phyloP scores from a whole-genome alignment of 75 land plant genomes.

The Isoetes taiwanensis region DNA sequence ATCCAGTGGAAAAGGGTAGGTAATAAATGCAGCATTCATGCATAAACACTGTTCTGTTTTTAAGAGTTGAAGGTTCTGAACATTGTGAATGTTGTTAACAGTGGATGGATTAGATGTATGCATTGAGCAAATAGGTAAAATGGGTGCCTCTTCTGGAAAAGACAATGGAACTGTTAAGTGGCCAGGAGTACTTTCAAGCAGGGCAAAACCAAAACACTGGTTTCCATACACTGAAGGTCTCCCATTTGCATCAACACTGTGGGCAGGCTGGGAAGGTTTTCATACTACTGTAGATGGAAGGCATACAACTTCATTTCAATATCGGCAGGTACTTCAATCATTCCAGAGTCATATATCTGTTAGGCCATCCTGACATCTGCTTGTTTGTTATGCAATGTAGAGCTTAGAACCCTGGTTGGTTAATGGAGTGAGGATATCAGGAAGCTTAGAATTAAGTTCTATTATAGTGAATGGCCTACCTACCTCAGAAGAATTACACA shows the following conservation, averaged over 20 bases:
- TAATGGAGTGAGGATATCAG: constrained; percentile 56
- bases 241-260: constrained; percentile 67
- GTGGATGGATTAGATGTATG: constrained; percentile 78
- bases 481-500: constrained; percentile 68
- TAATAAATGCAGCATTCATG: neutral
- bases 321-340: constrained; percentile 48
- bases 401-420: constrained; percentile 94
- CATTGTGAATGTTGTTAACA: constrained; percentile 14
- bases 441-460: constrained; percentile 54
- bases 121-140: constrained; percentile 51
- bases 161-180: constrained; percentile 15
- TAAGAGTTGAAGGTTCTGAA: neutral
- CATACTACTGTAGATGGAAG: constrained; percentile 95
- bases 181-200: constrained; percentile 5
- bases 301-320: constrained; percentile 87
- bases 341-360: neutral
- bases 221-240: constrained; percentile 77
- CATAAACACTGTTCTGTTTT: neutral
- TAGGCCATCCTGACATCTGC: neutral
- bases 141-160: constrained; percentile 18
- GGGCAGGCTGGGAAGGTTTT: constrained; percentile 75
- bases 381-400: constrained; percentile 21
- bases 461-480: constrained; percentile 82
- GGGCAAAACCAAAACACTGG: constrained; percentile 32
- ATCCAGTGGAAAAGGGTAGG: neutral